Conservation (phyloP, 2,329 filamentous ascomycete genomes). For the Fusarium domesticum region DNA sequence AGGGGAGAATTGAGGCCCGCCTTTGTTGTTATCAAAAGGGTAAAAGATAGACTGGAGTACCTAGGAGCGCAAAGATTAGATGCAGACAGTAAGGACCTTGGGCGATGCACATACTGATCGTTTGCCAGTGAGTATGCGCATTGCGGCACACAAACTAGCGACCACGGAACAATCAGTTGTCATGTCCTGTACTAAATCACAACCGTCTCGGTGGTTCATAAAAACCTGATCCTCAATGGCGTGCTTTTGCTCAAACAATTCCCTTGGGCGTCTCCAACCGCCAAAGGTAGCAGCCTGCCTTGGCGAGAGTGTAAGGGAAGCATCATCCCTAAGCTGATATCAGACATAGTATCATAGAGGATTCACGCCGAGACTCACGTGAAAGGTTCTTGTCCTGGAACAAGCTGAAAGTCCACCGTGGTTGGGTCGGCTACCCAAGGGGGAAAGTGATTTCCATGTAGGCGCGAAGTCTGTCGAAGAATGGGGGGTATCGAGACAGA, state of each 20-base stretch:
- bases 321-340: slow-evolving; percentile 56
- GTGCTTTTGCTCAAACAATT: slow-evolving; percentile 49
- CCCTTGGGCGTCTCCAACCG: slow-evolving; percentile 75
- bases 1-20: slow-evolving; percentile 61
- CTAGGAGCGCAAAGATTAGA: slow-evolving; percentile 38
- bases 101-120: slow-evolving; percentile 53
- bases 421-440: slow-evolving; percentile 71
- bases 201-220: slow-evolving; percentile 56
- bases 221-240: slow-evolving; percentile 39
- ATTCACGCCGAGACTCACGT: slow-evolving; percentile 50
- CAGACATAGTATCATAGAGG: neutral
- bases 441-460: slow-evolving; percentile 81
- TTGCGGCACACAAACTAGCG: slow-evolving; percentile 83
- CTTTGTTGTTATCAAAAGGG: slow-evolving; percentile 63
- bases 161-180: slow-evolving; percentile 97
- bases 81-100: neutral
- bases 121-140: slow-evolving; percentile 66
- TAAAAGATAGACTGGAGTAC: slow-evolving; percentile 70
- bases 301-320: slow-evolving; percentile 68
- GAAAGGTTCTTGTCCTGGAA: slow-evolving; percentile 53
- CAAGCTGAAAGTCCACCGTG: slow-evolving; percentile 58
- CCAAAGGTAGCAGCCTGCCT: slow-evolving; percentile 73
- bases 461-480: slow-evolving; percentile 69
- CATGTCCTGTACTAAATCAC: slow-evolving; percentile 91
- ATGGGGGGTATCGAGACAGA: slow-evolving; percentile 40